These are phyloP conservation scores for Ceratobasidium sp. DNA, from an alignment of 1,284 basidiomycete genomes.

Conservation along the genomic window DNA sequence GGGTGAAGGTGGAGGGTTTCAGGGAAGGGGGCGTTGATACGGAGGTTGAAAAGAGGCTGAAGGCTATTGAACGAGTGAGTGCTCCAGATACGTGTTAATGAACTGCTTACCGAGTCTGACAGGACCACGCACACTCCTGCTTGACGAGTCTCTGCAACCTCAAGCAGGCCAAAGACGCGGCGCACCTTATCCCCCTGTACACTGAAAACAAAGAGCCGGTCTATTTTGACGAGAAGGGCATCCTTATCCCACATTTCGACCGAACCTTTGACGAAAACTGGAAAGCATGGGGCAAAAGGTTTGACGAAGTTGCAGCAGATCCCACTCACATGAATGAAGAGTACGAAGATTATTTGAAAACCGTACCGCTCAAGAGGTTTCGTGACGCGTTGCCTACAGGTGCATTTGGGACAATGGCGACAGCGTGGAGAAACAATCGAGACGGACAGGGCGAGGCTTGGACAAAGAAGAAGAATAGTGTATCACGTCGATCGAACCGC, in stretches of 20 bases:
- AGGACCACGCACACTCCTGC: background rate
- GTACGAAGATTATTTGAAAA: background rate
- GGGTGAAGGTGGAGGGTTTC: no score
- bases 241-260: background rate
- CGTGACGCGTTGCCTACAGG: slow-evolving; percentile 11
- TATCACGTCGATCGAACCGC: background rate
- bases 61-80: background rate
- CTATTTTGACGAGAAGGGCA: background rate
- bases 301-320: background rate
- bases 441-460: background rate
- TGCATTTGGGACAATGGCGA: background rate
- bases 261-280: background rate
- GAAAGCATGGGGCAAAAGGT: background rate
- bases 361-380: background rate
- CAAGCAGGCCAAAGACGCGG: slow-evolving; percentile 4
- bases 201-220: background rate
- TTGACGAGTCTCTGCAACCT: background rate
- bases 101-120: background rate
- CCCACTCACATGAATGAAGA: background rate
- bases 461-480: background rate
- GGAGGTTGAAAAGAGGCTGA: no score
- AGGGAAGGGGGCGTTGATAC: no score
- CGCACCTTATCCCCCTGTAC: background rate
- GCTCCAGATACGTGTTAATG: background rate
- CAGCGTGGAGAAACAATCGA: background rate